These are phyloP conservation scores for Podospora didyma DNA, from an alignment of 495 filamentous ascomycete species.

Conservation along the genomic window DNA sequence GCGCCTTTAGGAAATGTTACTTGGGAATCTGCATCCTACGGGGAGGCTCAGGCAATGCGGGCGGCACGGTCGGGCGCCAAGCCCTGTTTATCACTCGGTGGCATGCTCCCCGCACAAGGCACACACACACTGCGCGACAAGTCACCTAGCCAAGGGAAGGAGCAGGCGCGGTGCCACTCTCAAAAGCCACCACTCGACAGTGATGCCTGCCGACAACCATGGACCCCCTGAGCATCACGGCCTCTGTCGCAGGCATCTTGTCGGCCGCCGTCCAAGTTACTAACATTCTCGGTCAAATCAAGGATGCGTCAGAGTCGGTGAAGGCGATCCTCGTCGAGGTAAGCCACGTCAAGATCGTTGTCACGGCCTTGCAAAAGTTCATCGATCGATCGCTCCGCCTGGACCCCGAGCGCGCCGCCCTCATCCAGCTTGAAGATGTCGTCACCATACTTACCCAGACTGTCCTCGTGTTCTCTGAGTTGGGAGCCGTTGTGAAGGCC, in stretches of 20 bases:
- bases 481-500: neutral
- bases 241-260: neutral
- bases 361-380: neutral
- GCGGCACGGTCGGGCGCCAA: too few species aligned
- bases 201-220: neutral
- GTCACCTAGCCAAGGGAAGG: too few species aligned
- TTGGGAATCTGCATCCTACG: too few species aligned
- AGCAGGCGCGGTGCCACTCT: too few species aligned
- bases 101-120: too few species aligned
- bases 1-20: too few species aligned
- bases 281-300: neutral
- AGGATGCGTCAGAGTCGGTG: neutral
- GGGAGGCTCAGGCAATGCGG: too few species aligned
- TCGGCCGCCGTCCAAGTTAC: neutral
- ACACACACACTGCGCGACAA: too few species aligned
- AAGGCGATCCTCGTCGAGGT: neutral
- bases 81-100: too few species aligned
- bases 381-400: neutral
- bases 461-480: neutral
- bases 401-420: neutral
- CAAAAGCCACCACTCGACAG: too few species aligned
- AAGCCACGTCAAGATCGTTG: neutral
- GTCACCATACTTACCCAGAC: neutral
- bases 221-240: neutral
- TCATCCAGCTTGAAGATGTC: neutral